Evolutionary conservation across 2,329 filamentous ascomycete genomes (phyloP), one percentile per base, ranked within the genome.

Genomic region (Colletotrichum simmondsii): DNA sequence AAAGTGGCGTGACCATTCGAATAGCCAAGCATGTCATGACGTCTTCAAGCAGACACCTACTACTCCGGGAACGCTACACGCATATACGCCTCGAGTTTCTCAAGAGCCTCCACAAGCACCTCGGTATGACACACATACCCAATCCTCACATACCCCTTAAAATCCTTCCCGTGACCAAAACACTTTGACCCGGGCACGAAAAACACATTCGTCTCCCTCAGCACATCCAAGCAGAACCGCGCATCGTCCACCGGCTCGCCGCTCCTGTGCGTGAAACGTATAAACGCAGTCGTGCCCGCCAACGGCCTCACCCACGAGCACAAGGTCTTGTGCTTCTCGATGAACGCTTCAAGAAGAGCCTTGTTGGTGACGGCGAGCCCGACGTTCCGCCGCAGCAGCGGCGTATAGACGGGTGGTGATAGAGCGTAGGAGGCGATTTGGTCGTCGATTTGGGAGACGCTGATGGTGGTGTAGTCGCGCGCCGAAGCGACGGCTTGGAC

Each of bases 401-500:
- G 77, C 4, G 79, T 79, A 32, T 81, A 80, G 2, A 90, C 86
- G 2, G 79, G 75, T 5, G 78, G 75, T 6, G 89, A 89, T 8
- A 98, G 84, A 0, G 95, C 95, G 78, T 92, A 96, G 32, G 90
- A 88, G 2, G 94, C 95, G 12, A 97, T 87, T 62, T 90, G 88
- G 79, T 97, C 94, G 80, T 97, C 94, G 7, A 98, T 84, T 78
- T 92, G 91, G n/a, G 93, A 94, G 0, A 97, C 94, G 52, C 92
- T 93, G 77, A 97, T 97, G 30, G 93, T 95, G 4, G 94, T 97
- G 84, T 97, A 97, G 80, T 97, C 92, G 53, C 94, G 87, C 1
- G 92, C 91, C 16, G 85, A 82, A 12, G 92, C 90, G 74, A 93
- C 87, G 16, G 87, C 85, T 63, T 91, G 88, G 65, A 96, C 87